Evolutionary conservation across 352 stramenopile genomes (phyloP).

Genomic region (Albugo candida): DNA sequence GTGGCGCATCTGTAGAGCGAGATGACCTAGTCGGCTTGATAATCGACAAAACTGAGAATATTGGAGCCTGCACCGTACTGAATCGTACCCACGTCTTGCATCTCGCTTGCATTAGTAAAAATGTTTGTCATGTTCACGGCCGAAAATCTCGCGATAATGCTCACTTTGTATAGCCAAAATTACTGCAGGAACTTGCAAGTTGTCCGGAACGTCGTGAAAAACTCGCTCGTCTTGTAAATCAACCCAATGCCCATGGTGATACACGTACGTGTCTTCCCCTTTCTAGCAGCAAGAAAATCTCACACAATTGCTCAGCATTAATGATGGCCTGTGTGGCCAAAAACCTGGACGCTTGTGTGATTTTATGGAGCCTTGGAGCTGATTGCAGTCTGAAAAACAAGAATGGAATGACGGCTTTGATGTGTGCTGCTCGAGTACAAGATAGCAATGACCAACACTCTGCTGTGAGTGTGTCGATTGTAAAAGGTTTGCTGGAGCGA

Average conservation of each 20-base stretch:
- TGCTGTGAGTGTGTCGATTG: conserved; percentile 19
- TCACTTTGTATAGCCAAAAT: conserved; percentile 15
- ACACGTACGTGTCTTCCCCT: conserved; percentile 22
- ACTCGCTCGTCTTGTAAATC: conserved; percentile 24
- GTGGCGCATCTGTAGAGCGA: conserved; percentile 16
- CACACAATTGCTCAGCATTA: conserved; percentile 18
- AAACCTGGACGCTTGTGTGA: conserved; percentile 25
- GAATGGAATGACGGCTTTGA: conserved; percentile 48
- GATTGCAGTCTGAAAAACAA: conserved; percentile 21
- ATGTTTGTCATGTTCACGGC: conserved; percentile 17
- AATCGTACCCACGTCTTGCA: conserved; percentile 67
- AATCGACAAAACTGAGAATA: conserved; percentile 30
- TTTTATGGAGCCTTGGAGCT: conserved; percentile 24
- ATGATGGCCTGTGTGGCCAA: conserved; percentile 78
- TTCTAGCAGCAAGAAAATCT: not conserved
- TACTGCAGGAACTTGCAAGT: conserved; percentile 32
- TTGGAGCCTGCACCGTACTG: conserved; percentile 25
- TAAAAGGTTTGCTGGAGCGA: conserved; percentile 21
- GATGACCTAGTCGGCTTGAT: conserved; percentile 37
- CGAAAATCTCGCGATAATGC: not conserved
- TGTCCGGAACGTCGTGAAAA: conserved; percentile 28
- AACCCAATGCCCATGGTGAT: conserved; percentile 49
- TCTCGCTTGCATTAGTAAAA: conserved; percentile 46
- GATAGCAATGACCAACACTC: conserved; percentile 2
- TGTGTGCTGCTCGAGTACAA: conserved; percentile 43